These are phyloP conservation scores for Boletellus dicymbophilus DNA, from an alignment of 1,284 basidiomycete species.

Conservation along the genomic window DNA sequence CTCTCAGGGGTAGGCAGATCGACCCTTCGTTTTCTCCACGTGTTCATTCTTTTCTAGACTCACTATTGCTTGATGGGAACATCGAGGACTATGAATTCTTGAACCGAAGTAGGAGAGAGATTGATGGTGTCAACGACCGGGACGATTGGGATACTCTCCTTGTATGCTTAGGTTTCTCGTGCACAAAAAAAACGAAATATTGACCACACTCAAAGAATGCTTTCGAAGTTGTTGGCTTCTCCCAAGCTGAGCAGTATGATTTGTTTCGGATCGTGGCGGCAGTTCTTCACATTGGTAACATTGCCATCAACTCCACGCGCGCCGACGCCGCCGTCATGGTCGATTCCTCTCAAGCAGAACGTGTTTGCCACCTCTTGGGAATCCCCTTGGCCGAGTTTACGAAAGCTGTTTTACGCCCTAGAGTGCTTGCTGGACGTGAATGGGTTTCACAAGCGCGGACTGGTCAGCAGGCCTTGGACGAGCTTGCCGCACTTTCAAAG, in stretches of 20 bases:
- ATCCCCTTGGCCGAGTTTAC: constrained; percentile 90
- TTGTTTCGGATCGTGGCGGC: constrained; percentile 95
- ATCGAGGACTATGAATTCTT: constrained; percentile 91
- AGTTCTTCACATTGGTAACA: constrained; percentile 96
- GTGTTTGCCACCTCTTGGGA: constrained; percentile 92
- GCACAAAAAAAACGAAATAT: background rate
- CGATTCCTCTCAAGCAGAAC: constrained; percentile 82
- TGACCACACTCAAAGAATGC: constrained; percentile 55
- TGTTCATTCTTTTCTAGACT: constrained; percentile 47
- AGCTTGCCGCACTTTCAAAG: constrained; percentile 92
- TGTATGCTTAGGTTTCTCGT: constrained; percentile 40
- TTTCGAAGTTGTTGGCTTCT: constrained; percentile 87
- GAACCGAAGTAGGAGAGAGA: constrained; percentile 85
- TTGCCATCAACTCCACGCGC: constrained; percentile 79
- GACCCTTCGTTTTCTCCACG: background rate
- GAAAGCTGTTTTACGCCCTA: constrained; percentile 85
- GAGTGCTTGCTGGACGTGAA: constrained; percentile 93
- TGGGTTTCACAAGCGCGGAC: constrained; percentile 96
- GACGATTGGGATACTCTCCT: constrained; percentile 87
- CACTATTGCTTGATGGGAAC: constrained; percentile 74
- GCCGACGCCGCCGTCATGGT: constrained; percentile 90
- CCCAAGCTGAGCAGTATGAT: constrained; percentile 83
- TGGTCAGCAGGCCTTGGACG: constrained; percentile 90
- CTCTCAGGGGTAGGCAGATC: constrained; percentile 58
- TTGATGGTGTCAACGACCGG: constrained; percentile 94